A percentile compares a stretch with the other conserved stretches of the same genome.
These are phyloP conservation scores for Populus trichocarpa DNA, from an alignment of 441 rosid species.

Conservation along the genomic window DNA sequence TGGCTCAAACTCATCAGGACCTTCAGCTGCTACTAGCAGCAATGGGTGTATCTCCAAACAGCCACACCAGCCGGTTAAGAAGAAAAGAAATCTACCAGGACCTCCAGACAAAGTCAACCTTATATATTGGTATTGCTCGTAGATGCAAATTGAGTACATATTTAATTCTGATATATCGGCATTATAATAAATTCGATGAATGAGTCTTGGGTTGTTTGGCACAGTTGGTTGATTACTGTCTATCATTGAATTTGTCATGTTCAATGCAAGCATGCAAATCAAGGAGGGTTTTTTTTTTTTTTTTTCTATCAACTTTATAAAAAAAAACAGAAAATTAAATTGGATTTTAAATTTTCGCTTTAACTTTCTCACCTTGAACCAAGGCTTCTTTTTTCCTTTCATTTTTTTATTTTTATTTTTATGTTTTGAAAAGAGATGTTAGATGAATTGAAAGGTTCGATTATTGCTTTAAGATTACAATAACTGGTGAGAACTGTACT, in stretches of 20 bases:
- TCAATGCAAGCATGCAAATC: neutral
- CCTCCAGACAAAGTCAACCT: slow-evolving; percentile 53
- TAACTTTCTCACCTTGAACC: neutral
- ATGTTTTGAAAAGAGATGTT: neutral
- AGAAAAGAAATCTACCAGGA: slow-evolving; percentile 70
- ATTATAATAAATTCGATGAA: neutral
- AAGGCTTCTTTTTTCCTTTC: neutral
- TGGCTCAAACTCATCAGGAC: slow-evolving; percentile 26
- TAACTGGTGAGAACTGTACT: slow-evolving; percentile 36
- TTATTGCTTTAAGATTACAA: slow-evolving; percentile 39
- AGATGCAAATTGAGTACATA: neutral
- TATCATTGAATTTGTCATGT: neutral
- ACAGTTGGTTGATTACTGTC: neutral
- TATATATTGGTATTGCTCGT: too few relatives aligned
- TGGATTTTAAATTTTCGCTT: neutral
- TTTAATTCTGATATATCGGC: neutral
- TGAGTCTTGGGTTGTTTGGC: neutral
- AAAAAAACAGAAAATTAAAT: neutral
- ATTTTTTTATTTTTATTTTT: neutral
- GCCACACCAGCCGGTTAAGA: slow-evolving; percentile 41
- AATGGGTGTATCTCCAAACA: slow-evolving; percentile 30
- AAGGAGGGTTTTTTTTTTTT: too few relatives aligned
- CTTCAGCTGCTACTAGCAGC: slow-evolving; percentile 28
- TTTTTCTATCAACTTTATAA: too few relatives aligned
- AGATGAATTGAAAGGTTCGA: slow-evolving; percentile 27